Base-by-base conservation (phyloP, 768 basidiomycete species). In the Piloderma croceum region DNA sequence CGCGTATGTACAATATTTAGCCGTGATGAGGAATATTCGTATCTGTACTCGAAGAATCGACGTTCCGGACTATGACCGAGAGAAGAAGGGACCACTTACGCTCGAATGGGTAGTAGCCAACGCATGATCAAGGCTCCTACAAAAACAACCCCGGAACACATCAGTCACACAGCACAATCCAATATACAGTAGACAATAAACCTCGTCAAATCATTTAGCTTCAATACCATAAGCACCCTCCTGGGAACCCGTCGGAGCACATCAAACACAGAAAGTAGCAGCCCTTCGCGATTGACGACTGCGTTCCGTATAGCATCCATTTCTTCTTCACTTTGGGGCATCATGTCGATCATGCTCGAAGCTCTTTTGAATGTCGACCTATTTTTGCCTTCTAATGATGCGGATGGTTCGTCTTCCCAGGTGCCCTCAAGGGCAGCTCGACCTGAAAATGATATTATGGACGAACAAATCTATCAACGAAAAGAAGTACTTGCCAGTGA, bases 11-110 rank as follows among this genome's bases (percentile, higher is more conserved):
- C 93, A 96, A 62, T 88, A 94, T 53, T 87, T 83, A 6, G 91
- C 92, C 12, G 86, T 85, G 42, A 97, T 84, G 23, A 97, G 57
- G 60, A 97, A 98, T 56, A 98, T 80, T 15, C 94, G 84, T 43
- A 81, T 71, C 73, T 89, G 57, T 12, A 57, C 54, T 34, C 58
- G 50, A 23, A 23, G 10, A 48, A 15, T 33, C 35, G 37, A 37
- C 38, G 13, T 9, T 18, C 15, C 27, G 6, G 27, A 15, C 22
- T 21, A 41, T 24, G 29, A 45, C 32, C 27, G 43, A 20, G 10
- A 41, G 17, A 6, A 29, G 12, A 18, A 24, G 11, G 15, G 25
- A 36, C 29, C 15, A 51, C 69, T 36, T 50, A 81, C 84, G 57
- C 77, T 80, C 5, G 87, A 83, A 61, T 90, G 74, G 5, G 94